Base-by-base conservation (phyloP, 192 early-diverging fungal genomes). In the Mortierella alpina region DNA sequence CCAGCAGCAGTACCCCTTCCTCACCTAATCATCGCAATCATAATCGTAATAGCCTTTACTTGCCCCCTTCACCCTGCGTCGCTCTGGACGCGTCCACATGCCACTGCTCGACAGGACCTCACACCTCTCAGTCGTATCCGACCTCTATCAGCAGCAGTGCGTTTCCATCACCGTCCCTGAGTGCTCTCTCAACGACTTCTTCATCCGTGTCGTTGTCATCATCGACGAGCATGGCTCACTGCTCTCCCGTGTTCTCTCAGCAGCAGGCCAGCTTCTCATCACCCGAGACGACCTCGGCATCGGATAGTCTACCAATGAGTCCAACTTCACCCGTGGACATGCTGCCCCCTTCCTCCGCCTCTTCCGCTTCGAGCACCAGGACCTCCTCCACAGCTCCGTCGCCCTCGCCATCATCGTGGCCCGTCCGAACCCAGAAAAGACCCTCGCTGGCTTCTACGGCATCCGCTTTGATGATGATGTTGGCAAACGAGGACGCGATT, bases 141-240 rank as follows among this genome's bases (percentile, higher is more conserved):
- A 13, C 53, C 53, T 67, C 54, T 8, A 4, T 7, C 3, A 31
- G 31, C 31, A 31, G 31, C 31, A 31, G 31, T 3, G 31, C 31
- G 31, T 31, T 31, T 31, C 31, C 31, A 31, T 31, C 31, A 31
- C 31, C 31, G 31, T 31, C 31, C 31, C 31, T 31, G 31, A 70
- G 46, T 42, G 45, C 22, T 15, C 0, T 59, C 42, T 13, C 46
- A 47, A 44, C 61, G 31, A 41, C 70, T 20, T 44, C 53, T 1
- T 45, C 57, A 55, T 45, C 48, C 2, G 14, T 40, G 11, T 11
- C 48, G 2, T 39, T 53, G 18, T 42, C 47, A 40, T 10, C 41
- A 14, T n/a, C 72, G 6, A 74, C 72, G 17, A 55, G 64, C 41
- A 76, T 76, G 74, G 31, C 56, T 8, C 74, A 76, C 4, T 76